Evolutionary conservation across 2,329 filamentous ascomycete genomes (phyloP), one percentile per base, ranked within the genome.

Genomic region (Diplodia intermedia): DNA sequence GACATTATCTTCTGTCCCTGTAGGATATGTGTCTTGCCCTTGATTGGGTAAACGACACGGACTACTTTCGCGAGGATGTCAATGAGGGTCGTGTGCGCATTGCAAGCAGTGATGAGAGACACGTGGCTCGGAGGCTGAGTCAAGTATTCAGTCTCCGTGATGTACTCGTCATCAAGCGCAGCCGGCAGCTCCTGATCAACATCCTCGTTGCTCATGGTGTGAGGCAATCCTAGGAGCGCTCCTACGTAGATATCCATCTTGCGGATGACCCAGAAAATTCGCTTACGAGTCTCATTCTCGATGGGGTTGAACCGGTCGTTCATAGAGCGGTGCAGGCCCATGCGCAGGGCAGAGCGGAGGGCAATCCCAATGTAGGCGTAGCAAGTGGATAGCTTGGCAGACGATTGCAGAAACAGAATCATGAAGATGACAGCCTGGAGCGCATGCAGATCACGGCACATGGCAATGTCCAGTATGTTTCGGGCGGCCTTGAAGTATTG

Each of bases 31-130:
- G 65, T 68, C 26, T 74, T 78, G 20, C 80, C 81, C 72, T 89
- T 88, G 69, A 89, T 85, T 0, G 88, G 88, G 72, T 90, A 90
- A 12, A 90, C 86, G 66, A 87, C 86, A 72, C 84, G 85, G 62
- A 89, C 86, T 55, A 89, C 87, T 75, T 89, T 89, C 65, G 84
- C 79, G 36, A 89, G 78, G 47, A 89, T 84, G 49, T 82, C 80
- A 5, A 87, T 83, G 26, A 90, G 80, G 54, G 82, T 81, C 4
- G 85, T 87, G 70, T 90, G 87, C 1, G 86, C 85, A 74, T 89
- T 89, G 70, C 85, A 84, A 18, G 85, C 88, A 29, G 83, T 82
- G 79, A 88, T 85, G n/a, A 88, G 72, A 4, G 87, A 84, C 2
- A 86, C 83, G 26, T 79, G 78, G 52, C 85, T 84, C 36, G 84